Conservation (phyloP, 176 grass and related monocot genomes). For the Coix lacrymajobi region DNA sequence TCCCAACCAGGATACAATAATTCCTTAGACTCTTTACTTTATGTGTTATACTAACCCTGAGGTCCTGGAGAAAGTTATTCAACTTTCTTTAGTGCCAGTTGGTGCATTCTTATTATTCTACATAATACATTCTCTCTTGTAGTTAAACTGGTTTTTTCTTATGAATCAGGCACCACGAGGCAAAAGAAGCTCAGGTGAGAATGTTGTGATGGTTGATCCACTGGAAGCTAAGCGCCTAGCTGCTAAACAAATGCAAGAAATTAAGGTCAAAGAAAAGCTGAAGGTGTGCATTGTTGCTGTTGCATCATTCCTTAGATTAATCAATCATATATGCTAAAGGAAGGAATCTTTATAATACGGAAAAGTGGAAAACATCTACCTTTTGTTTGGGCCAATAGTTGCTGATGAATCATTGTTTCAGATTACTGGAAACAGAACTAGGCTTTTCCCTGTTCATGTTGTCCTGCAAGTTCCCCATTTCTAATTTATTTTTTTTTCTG, state of each 20-base stretch:
- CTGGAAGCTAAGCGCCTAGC: conserved; percentile 88
- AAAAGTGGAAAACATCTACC: not conserved
- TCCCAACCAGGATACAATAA: not conserved
- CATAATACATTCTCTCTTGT: conserved; percentile 12
- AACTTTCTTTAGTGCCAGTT: not conserved
- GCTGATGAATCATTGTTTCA: not conserved
- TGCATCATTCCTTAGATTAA: not conserved
- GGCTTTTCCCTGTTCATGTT: not conserved
- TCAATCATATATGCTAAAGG: conserved; percentile 17
- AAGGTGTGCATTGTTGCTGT: conserved; percentile 53
- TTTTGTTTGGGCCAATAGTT: not conserved
- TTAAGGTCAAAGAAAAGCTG: conserved; percentile 72
- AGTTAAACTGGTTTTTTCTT: conserved; percentile 11
- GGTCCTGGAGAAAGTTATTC: not conserved
- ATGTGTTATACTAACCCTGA: not conserved
- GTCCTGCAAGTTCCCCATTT: not conserved
- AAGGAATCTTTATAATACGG: conserved; percentile 1
- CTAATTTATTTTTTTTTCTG: not conserved
- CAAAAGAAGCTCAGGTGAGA: conserved; percentile 68
- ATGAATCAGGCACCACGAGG: conserved; percentile 43
- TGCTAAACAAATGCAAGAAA: conserved; percentile 89
- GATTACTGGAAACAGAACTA: not conserved
- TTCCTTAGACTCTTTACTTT: not conserved
- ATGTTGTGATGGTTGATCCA: conserved; percentile 91
- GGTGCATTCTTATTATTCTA: not conserved